phyloP scores from a whole-genome alignment of 805 yeast species.

The Tetrapisispora pingtungensis region DNA sequence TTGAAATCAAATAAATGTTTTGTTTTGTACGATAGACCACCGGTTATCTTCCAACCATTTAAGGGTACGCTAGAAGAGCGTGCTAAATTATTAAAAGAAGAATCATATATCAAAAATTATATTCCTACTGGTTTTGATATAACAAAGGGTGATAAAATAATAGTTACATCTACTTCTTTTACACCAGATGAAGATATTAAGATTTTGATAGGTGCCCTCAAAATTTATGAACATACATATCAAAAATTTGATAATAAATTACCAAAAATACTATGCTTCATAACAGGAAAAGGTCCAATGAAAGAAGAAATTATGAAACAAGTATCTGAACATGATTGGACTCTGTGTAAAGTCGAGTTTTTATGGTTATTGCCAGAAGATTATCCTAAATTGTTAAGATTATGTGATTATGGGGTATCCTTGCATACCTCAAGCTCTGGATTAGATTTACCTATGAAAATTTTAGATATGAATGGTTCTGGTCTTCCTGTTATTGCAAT shows the following conservation, averaged over 20 bases:
- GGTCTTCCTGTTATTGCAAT: conserved; percentile 86
- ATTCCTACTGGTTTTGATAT: conserved; percentile 28
- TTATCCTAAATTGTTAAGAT: conserved; percentile 63
- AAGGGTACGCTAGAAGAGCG: conserved; percentile 10
- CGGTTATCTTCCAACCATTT: conserved; percentile 51
- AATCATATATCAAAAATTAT: conserved; percentile 30
- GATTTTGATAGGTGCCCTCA: conserved; percentile 58
- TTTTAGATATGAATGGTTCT: conserved; percentile 91
- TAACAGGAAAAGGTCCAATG: conserved; percentile 96
- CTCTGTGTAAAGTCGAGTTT: conserved; percentile 46
- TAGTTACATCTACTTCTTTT: conserved; percentile 84
- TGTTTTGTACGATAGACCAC: conserved; percentile 83
- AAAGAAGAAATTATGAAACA: conserved; percentile 40
- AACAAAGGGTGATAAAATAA: conserved; percentile 41
- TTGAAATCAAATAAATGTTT: conserved; percentile 39
- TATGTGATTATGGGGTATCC: conserved; percentile 83
- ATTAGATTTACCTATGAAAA: conserved; percentile 92
- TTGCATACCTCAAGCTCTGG: conserved; percentile 90
- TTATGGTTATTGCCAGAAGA: conserved; percentile 73
- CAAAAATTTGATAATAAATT: conserved; percentile 18
- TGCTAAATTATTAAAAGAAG: conserved; percentile 8
- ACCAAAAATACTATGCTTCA: conserved; percentile 53
- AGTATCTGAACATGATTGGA: conserved; percentile 37
- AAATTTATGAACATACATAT: conserved; percentile 39
- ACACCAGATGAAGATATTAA: conserved; percentile 91